Percentiles rank a stretch among this genome's conserved stretches.
Evolutionary conservation across 2,329 filamentous ascomycete genomes (phyloP).

Genomic region (Paraphoma sp.): DNA sequence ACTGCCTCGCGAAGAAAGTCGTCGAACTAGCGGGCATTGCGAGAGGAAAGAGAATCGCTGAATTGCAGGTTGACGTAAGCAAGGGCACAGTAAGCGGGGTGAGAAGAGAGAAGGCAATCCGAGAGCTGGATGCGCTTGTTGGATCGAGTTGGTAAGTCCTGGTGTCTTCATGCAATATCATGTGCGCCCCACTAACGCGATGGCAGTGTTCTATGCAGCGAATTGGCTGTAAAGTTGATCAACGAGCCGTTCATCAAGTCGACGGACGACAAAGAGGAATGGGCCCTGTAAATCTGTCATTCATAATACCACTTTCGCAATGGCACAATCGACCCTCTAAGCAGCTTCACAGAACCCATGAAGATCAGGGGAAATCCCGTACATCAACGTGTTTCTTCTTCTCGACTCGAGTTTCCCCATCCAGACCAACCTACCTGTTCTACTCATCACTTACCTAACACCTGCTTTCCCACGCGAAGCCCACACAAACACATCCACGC

Average conservation of each 20-base stretch:
- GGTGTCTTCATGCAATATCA: background rate
- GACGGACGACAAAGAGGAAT: conserved; percentile 78
- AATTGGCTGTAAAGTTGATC: conserved; percentile 91
- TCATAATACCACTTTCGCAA: no score
- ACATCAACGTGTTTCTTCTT: no score
- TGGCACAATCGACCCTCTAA: no score
- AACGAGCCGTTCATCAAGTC: conserved; percentile 87
- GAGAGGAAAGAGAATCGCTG: conserved; percentile 79
- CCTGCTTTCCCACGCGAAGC: no score
- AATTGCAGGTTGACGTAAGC: conserved; percentile 83
- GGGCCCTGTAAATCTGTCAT: conserved; percentile 61
- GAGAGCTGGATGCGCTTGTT: conserved; percentile 89
- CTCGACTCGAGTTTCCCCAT: no score
- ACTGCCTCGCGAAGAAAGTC: conserved; percentile 87
- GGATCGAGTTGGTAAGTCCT: conserved; percentile 80
- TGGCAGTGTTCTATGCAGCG: conserved; percentile 85
- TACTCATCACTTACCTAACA: no score
- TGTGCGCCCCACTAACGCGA: background rate
- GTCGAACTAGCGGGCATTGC: conserved; percentile 80
- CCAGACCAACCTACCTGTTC: no score
- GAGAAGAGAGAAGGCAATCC: conserved; percentile 81
- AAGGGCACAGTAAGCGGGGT: conserved; percentile 73
- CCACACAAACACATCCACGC: no score
- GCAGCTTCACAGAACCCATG: no score
- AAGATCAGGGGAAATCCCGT: no score